Conservation (phyloP, 371 early-diverging fungal genomes). For the Coemansia sp. region DNA sequence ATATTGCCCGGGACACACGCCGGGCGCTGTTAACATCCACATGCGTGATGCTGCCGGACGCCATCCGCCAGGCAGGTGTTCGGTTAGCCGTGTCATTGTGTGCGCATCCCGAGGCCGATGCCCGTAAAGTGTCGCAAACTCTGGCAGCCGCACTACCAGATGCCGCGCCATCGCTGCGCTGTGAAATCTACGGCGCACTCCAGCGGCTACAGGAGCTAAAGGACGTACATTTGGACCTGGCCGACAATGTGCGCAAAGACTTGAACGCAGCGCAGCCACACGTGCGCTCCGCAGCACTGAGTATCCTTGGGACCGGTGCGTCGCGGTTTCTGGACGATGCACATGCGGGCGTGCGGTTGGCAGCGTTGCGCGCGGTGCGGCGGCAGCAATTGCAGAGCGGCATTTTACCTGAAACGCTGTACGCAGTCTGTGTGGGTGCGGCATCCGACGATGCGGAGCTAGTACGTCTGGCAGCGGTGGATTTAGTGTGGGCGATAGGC, state of each 20-base stretch:
- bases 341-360: constrained; percentile 44
- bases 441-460: constrained; percentile 69
- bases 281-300: constrained; percentile 36
- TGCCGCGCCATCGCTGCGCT: constrained; percentile 27
- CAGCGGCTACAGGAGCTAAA: constrained; percentile 29
- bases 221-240: constrained; percentile 16
- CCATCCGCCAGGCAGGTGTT: constrained; percentile 38
- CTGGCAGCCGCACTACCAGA: constrained; percentile 12
- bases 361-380: constrained; percentile 27
- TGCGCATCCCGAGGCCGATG: constrained; percentile 35
- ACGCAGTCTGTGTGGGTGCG: constrained; percentile 60
- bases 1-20: neutral
- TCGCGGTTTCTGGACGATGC: constrained; percentile 31
- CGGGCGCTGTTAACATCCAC: constrained; percentile 19
- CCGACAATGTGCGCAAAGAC: constrained; percentile 8
- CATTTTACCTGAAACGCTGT: constrained; percentile 48
- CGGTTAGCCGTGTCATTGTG: constrained; percentile 28
- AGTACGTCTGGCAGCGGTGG: constrained; percentile 65
- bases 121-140: neutral
- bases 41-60: neutral
- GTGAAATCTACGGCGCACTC: constrained; percentile 43
- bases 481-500: constrained; percentile 61
- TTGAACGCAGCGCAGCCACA: constrained; percentile 46
- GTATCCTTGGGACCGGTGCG: neutral
- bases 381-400: constrained; percentile 35